Evolutionary conservation across 1,284 basidiomycete species (phyloP), one percentile per base, ranked within the genome.

Genomic region (Veloboletus limbatus): DNA sequence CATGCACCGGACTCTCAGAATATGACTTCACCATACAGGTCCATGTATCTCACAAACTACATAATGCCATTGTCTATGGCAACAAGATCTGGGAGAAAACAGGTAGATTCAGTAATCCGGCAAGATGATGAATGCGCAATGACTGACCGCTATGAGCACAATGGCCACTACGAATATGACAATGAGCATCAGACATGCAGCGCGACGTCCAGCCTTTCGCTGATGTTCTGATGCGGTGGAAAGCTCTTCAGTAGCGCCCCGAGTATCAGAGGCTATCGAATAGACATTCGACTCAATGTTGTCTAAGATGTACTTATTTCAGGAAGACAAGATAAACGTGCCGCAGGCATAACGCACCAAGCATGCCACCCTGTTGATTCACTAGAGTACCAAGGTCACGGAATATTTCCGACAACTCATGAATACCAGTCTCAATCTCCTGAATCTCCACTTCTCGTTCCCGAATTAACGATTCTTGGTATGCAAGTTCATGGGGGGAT

Each of bases 381-480:
- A 99, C 94, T 34, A 99, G 80, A 16, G 92, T 94, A 30, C 95
- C 95, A 28, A 99, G 71, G 69, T 99, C 96, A 33, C 92, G 81
- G 77, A 99, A 99, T 60, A 99, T 98, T 68, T 97, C 93, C 40
- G 93, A 86, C 37, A 99, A 73, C 66, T 99, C 96, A 60, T 97
- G 93, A 44, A 99, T 97, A 6, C 97, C 96, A 2, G 82, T 86
- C 71, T 99, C 97, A 51, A 99, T 99, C 63, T 98, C 95, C 35
- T 89, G 82, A 49, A 99, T 99, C 63, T 98, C 96, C 1, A 76
- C 77, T 66, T 99, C 96, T 16, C 97, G 89, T 66, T 98, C 96
- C 48, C 90, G 89, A 52, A 99, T 97, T 28, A 99, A 73, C 10
- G 92, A 90, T 60, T 99, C 96, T 65, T 99, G 97, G 66, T 96